Percentiles rank a stretch among this genome's conserved stretches.
phyloP scores from a whole-genome alignment of 805 yeast species.

The Tetrapisispora phaffii region DNA sequence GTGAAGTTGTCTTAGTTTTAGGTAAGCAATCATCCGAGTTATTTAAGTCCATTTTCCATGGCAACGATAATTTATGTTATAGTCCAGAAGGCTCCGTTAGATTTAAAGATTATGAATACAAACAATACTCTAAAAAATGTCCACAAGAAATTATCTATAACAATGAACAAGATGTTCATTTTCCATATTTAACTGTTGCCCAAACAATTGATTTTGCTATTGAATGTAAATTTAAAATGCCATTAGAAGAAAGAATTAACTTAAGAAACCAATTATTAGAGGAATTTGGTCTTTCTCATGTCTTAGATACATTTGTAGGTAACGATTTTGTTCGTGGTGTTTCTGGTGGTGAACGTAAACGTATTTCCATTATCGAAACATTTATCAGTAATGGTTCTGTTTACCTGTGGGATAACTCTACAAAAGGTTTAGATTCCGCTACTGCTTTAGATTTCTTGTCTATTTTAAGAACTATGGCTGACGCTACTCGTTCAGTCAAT shows the following conservation, averaged over 20 bases:
- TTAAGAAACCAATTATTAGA: constrained; percentile 21
- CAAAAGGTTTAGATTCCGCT: constrained; percentile 43
- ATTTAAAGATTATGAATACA: constrained; percentile 18
- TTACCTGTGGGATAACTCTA: constrained; percentile 46
- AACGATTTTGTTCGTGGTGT: constrained; percentile 55
- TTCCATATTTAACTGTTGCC: constrained; percentile 45
- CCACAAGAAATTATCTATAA: constrained; percentile 29
- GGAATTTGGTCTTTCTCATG: constrained; percentile 40
- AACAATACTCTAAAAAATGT: constrained; percentile 14
- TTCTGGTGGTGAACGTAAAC: constrained; percentile 59
- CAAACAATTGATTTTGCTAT: constrained; percentile 50
- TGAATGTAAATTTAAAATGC: constrained; percentile 32
- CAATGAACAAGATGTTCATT: constrained; percentile 49
- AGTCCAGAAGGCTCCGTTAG: constrained; percentile 16
- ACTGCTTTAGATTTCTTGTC: constrained; percentile 40
- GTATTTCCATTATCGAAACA: constrained; percentile 56
- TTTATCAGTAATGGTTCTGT: constrained; percentile 37
- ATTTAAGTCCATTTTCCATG: constrained; percentile 18
- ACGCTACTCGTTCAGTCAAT: constrained; percentile 33
- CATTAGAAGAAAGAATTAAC: constrained; percentile 19
- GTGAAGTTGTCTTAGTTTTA: constrained; percentile 23
- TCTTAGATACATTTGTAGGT: constrained; percentile 51
- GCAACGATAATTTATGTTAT: constrained; percentile 12
- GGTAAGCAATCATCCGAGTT: constrained; percentile 21
- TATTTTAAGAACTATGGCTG: constrained; percentile 36